Evolutionary conservation across 805 yeast genomes (phyloP), one percentile per base, ranked within the genome.

Genomic region (Kodamaea hsintzibuensis): DNA sequence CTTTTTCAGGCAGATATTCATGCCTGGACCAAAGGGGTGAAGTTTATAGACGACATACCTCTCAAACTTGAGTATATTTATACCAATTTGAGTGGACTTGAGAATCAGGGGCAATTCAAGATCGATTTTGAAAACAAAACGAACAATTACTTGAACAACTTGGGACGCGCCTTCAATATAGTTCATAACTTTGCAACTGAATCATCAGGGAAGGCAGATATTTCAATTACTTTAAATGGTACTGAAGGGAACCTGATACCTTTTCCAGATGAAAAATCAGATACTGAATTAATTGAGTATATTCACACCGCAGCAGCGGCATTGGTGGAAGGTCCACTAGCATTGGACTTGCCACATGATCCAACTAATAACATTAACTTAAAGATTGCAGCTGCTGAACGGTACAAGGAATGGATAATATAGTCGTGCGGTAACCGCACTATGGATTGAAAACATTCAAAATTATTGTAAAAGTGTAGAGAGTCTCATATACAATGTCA

Each of bases 1-100:
- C 59, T 75, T n/a, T 46, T 73, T 14, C 51, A 50, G 6, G 59
- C 74, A 2, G 77, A 73, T 40, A 13, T 55, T 3, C 17, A 45
- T 10, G 42, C 45, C 10, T 39, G 42, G 45, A 35, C 10, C 14
- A 27, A 39, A 5, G 49, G 46, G 2, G 45, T 39, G 1, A 16
- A 35, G 14, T n/a, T 22, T 17, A 38, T 25, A 3, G 17, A 12
- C 12, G 30, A 22, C 1, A 22, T n/a, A 4, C 35, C 25, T 30
- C 37, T 44, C 13, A 37, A 16, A 10, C 38, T 50, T 14, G 38
- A 44, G 35, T 37, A 16, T 33, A 42, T 38, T 33, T 40, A 40
- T 22, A 16, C 44, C 13, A 22, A 40, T 40, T 40, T 40, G 19
- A 40, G 44, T 40, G 44, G 44, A 6, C 17, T 40, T 14, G 25